Conservation (phyloP, 1,284 basidiomycete genomes). For the Meira nashicola region DNA sequence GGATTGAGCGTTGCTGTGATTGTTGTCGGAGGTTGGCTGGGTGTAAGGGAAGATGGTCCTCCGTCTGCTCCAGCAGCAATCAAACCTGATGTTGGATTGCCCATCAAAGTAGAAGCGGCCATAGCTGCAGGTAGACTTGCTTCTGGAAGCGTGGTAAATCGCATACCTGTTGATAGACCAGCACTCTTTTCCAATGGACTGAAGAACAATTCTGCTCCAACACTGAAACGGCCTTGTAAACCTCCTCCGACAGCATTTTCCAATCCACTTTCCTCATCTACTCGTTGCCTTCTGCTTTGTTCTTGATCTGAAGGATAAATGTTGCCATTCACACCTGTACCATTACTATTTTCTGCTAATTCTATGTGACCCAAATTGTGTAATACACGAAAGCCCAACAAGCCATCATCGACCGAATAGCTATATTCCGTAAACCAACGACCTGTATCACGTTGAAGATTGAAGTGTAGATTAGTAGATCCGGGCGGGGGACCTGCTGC, state of each 20-base stretch:
- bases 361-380: constrained; percentile 70
- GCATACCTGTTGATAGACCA: constrained; percentile 85
- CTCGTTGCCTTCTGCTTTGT: constrained; percentile 54
- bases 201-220: constrained; percentile 89
- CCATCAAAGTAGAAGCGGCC: background rate
- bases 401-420: constrained; percentile 85
- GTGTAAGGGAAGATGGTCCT: constrained; percentile 8
- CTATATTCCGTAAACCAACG: constrained; percentile 90
- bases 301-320: background rate
- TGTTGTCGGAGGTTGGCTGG: constrained; percentile 70
- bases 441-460: constrained; percentile 84
- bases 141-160: constrained; percentile 84
- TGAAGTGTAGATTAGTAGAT: constrained; percentile 65
- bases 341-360: background rate
- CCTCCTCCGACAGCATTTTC: constrained; percentile 67
- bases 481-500: constrained; percentile 15
- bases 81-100: background rate
- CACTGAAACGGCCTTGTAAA: constrained; percentile 77
- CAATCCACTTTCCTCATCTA: constrained; percentile 55
- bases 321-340: background rate
- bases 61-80: background rate
- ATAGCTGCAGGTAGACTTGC: constrained; percentile 54
- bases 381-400: constrained; percentile 83
- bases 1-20: constrained; percentile 93
- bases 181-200: constrained; percentile 87